Conservation (phyloP, 1,284 basidiomycete species). For the Pseudozyma pruni region DNA sequence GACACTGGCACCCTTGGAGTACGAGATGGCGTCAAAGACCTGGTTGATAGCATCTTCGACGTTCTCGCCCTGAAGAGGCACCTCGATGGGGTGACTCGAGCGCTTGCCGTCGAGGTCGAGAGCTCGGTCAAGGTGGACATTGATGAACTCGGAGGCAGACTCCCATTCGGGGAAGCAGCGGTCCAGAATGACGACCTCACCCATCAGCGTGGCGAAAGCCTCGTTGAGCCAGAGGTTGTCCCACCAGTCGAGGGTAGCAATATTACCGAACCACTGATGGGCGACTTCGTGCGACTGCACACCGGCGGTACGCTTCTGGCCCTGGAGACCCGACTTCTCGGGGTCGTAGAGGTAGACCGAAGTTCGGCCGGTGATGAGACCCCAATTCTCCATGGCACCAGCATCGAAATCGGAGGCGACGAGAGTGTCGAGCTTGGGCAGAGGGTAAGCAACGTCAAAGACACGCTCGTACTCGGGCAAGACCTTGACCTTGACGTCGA, state of each 20-base stretch:
- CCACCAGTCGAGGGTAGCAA: slow-evolving; percentile 95
- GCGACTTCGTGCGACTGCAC: slow-evolving; percentile 81
- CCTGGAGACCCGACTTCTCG: slow-evolving; percentile 78
- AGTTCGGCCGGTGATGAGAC: slow-evolving; percentile 90
- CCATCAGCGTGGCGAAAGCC: slow-evolving; percentile 86
- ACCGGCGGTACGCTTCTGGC: slow-evolving; percentile 81
- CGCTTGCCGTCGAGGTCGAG: slow-evolving; percentile 85
- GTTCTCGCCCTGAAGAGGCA: slow-evolving; percentile 71
- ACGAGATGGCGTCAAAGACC: slow-evolving; percentile 66
- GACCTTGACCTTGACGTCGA: slow-evolving; percentile 87
- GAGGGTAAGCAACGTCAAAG: slow-evolving; percentile 88
- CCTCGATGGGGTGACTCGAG: slow-evolving; percentile 94
- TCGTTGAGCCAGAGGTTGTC: slow-evolving; percentile 71
- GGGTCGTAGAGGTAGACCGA: slow-evolving; percentile 84
- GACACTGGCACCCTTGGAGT: slow-evolving; percentile 73
- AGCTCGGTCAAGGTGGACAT: slow-evolving; percentile 73
- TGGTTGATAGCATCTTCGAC: slow-evolving; percentile 66
- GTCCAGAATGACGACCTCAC: slow-evolving; percentile 89
- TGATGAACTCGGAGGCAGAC: slow-evolving; percentile 72
- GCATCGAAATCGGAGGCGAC: slow-evolving; percentile 80
- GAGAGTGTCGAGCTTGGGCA: slow-evolving; percentile 76
- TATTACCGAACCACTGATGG: slow-evolving; percentile 79
- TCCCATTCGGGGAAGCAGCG: slow-evolving; percentile 72
- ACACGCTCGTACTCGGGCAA: slow-evolving; percentile 90
- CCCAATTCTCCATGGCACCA: slow-evolving; percentile 89